Percentiles rank a stretch among this genome's conserved stretches.
Conservation (phyloP, 495 filamentous ascomycete species). For the Aspergillus panamensis region DNA sequence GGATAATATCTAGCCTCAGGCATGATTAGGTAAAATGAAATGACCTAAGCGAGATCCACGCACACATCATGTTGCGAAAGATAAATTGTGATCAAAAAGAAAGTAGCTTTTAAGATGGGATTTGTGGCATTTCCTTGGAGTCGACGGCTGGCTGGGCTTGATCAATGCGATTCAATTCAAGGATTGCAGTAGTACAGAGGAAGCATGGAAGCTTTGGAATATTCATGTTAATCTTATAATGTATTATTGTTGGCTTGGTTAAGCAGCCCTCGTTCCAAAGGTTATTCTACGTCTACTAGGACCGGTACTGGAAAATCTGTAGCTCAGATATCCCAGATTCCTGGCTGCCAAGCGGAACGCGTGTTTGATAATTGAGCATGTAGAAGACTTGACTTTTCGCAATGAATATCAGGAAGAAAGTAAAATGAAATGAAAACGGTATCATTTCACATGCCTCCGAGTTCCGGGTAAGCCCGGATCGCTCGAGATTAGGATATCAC, state of each 20-base stretch:
- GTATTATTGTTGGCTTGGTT: too few relatives aligned
- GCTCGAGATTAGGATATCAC: neutral
- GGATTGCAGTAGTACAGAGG: too few relatives aligned
- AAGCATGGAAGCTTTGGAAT: too few relatives aligned
- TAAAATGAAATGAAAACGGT: neutral
- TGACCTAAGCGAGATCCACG: constrained; percentile 11
- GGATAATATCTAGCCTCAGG: constrained; percentile 4
- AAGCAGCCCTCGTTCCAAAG: too few relatives aligned
- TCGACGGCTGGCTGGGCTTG: too few relatives aligned
- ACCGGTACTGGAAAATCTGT: too few relatives aligned
- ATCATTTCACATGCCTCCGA: constrained; percentile 5
- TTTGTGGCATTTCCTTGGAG: too few relatives aligned
- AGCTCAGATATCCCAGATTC: too few relatives aligned
- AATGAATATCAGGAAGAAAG: neutral
- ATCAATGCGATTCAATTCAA: too few relatives aligned
- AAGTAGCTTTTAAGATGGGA: neutral
- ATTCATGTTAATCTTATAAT: too few relatives aligned
- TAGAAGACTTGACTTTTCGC: neutral
- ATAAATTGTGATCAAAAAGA: neutral
- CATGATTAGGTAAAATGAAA: constrained; percentile 10
- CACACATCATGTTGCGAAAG: constrained; percentile 3
- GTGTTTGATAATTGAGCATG: neutral
- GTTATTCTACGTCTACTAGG: too few relatives aligned
- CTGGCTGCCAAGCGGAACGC: too few relatives aligned
- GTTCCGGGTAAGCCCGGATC: constrained; percentile 5